Evolutionary conservation across 78 protist species (phyloP).

Genomic region (Tieghemostelium lacteum): DNA sequence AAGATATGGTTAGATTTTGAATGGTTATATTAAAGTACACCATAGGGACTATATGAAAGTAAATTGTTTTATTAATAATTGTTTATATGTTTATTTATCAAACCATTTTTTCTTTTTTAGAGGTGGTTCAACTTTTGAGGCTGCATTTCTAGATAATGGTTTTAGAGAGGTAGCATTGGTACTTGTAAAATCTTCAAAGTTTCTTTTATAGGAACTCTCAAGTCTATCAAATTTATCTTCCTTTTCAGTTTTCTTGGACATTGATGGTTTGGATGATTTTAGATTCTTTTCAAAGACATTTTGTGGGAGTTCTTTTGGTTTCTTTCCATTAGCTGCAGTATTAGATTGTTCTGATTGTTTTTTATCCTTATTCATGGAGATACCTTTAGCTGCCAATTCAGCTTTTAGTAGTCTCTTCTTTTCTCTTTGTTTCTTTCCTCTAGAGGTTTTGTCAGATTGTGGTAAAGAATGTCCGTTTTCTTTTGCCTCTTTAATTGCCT

Average conservation of each 20-base stretch:
- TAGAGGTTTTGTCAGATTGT: not conserved
- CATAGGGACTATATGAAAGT: too few relatives aligned
- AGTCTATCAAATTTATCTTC: not conserved
- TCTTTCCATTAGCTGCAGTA: not conserved
- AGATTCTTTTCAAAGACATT: not conserved
- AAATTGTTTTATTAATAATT: too few relatives aligned
- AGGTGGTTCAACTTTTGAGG: not conserved
- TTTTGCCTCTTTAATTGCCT: conserved; percentile 11
- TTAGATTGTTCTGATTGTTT: not conserved
- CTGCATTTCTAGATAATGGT: not conserved
- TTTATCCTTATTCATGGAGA: not conserved
- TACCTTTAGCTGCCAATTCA: conserved; percentile 13
- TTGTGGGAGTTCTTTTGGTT: not conserved
- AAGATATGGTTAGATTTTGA: too few relatives aligned
- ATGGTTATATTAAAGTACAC: too few relatives aligned
- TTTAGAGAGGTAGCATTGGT: not conserved
- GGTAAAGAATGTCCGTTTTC: not conserved
- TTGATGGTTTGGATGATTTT: not conserved
- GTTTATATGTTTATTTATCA: not conserved
- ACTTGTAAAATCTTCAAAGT: not conserved
- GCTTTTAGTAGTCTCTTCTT: conserved; percentile 23
- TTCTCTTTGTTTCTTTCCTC: conserved; percentile 67
- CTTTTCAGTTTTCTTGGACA: not conserved
- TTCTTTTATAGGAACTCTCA: not conserved
- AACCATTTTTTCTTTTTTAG: conserved; percentile 1